Conservation (phyloP, 805 yeast species). For the Hanseniaspora taiwanica region DNA sequence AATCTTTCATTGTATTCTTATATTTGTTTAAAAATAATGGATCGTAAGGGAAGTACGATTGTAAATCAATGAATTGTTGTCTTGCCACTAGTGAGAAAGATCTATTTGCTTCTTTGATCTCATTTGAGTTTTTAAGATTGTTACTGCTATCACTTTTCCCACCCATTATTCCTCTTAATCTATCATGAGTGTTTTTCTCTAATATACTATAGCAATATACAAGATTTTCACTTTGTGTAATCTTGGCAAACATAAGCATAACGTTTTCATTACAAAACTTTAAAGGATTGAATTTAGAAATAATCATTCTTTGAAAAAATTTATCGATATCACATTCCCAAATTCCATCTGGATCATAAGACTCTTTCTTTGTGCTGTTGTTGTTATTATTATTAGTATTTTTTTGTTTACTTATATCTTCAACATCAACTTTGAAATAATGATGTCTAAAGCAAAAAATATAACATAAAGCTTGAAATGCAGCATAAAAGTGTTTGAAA, state of each 20-base stretch:
- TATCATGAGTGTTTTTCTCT: slow-evolving; percentile 63
- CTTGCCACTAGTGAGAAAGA: slow-evolving; percentile 34
- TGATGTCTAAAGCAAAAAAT: slow-evolving; percentile 82
- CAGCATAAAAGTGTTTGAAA: slow-evolving; percentile 78
- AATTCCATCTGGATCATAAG: slow-evolving; percentile 20
- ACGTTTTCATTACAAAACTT: slow-evolving; percentile 90
- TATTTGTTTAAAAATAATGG: slow-evolving; percentile 65
- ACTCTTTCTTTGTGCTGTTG: slow-evolving; percentile 13
- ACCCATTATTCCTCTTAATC: slow-evolving; percentile 30
- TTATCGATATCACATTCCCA: slow-evolving; percentile 81
- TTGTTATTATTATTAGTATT: not conserved
- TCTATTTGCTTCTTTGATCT: slow-evolving; percentile 1
- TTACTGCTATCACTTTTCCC: slow-evolving; percentile 12
- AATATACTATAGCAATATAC: slow-evolving; percentile 90
- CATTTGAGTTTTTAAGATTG: slow-evolving; percentile 10
- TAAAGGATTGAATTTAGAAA: slow-evolving; percentile 85
- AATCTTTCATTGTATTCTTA: slow-evolving; percentile 37
- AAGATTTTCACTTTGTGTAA: slow-evolving; percentile 78
- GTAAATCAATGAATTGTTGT: slow-evolving; percentile 78
- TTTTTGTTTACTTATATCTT: slow-evolving; percentile 15
- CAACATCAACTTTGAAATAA: slow-evolving; percentile 30
- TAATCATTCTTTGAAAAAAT: slow-evolving; percentile 73
- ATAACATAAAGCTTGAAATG: slow-evolving; percentile 80
- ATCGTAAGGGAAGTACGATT: slow-evolving; percentile 94
- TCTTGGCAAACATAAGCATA: slow-evolving; percentile 82